phyloP scores from a whole-genome alignment of 257 asterid species.

The Asclepias syriaca region DNA sequence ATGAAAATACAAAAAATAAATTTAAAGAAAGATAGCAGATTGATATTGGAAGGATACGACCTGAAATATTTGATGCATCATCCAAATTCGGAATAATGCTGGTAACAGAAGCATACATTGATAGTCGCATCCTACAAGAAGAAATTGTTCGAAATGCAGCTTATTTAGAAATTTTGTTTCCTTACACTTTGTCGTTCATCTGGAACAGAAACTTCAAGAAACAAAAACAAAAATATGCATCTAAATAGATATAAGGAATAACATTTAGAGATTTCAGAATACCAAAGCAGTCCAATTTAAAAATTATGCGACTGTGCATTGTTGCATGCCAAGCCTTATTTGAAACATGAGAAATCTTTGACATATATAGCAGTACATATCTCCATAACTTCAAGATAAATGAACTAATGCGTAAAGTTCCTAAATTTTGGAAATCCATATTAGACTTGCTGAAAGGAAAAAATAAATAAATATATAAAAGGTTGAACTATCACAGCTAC shows the following conservation, averaged over 20 bases:
- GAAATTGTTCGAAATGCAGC: slow-evolving; percentile 11
- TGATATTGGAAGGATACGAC: slow-evolving; percentile 63
- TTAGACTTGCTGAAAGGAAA: no score
- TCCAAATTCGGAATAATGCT: slow-evolving; percentile 63
- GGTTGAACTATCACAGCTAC: not conserved
- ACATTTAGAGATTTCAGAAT: not conserved
- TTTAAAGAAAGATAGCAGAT: slow-evolving; percentile 1
- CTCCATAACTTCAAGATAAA: not conserved
- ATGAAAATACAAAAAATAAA: not conserved
- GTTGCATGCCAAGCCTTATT: not conserved
- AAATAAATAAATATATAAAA: not conserved
- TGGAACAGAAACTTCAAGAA: not conserved
- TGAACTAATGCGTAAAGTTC: not conserved
- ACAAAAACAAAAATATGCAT: not conserved
- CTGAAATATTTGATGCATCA: slow-evolving; percentile 61
- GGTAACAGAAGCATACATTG: slow-evolving; percentile 84
- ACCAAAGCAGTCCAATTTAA: not conserved
- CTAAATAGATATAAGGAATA: not conserved
- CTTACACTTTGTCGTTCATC: not conserved
- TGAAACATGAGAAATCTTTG: not conserved
- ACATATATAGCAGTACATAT: not conserved
- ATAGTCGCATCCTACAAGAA: slow-evolving; percentile 70
- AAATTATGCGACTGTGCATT: not conserved
- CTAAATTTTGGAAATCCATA: not conserved
- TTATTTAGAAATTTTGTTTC: not conserved